Conservation (phyloP, 108 stramenopile genomes). For the Cylindrotheca fusiformis region DNA sequence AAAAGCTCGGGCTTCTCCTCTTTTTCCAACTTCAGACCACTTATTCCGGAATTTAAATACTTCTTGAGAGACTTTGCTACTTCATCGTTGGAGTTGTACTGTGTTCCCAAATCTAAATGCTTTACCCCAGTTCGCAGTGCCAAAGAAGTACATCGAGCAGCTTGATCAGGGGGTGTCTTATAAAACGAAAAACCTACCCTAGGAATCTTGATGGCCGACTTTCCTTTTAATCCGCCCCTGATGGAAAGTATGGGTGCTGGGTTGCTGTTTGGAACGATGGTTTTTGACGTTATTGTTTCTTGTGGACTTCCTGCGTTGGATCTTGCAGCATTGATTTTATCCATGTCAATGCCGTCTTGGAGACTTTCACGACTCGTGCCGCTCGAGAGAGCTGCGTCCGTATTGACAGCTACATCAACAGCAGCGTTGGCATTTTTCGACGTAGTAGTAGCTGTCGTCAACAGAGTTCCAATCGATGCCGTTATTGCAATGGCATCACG, state of each 20-base stretch:
- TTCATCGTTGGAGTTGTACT: constrained; percentile 52
- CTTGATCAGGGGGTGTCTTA: constrained; percentile 64
- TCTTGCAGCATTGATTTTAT: constrained; percentile 36
- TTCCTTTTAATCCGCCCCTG: constrained; percentile 30
- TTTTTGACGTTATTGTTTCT: neutral
- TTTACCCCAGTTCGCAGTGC: constrained; percentile 63
- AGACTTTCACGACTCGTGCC: too few species aligned
- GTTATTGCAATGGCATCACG: neutral
- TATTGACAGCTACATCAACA: too few species aligned
- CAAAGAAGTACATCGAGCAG: constrained; percentile 42
- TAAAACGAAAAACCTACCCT: constrained; percentile 74
- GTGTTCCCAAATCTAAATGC: constrained; percentile 66
- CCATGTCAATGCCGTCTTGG: constrained; percentile 21
- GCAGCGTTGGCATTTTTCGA: too few species aligned
- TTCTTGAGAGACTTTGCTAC: constrained; percentile 30
- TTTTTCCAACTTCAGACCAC: constrained; percentile 10
- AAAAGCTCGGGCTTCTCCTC: constrained; percentile 41
- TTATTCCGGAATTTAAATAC: constrained; percentile 37
- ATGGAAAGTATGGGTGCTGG: constrained; percentile 40
- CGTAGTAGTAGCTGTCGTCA: too few species aligned
- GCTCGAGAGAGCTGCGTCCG: too few species aligned
- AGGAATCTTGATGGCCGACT: constrained; percentile 43
- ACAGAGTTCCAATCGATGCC: neutral
- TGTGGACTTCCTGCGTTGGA: constrained; percentile 1
- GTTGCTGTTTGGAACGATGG: constrained; percentile 27